A percentile compares a stretch with the other conserved stretches of the same genome.
These are phyloP conservation scores for Marsdenia floribunda DNA, from an alignment of 257 asterid species.

Conservation along the genomic window DNA sequence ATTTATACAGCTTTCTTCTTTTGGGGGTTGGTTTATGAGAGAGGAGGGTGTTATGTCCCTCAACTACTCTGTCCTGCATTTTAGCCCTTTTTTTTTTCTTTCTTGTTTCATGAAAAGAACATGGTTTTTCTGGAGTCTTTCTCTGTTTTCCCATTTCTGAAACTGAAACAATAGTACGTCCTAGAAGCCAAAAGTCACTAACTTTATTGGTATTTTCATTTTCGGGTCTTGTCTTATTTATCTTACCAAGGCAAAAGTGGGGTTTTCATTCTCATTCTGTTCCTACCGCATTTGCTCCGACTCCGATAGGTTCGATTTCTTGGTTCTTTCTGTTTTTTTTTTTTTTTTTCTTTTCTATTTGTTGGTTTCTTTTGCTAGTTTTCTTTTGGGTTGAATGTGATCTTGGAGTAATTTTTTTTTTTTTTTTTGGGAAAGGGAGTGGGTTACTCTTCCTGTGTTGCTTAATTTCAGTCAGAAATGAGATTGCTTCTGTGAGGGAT, in stretches of 20 bases:
- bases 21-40: neutral
- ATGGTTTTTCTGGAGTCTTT: conserved; percentile 2
- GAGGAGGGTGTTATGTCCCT: conserved; percentile 17
- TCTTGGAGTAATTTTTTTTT: neutral
- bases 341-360: no score
- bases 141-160: conserved; percentile 20
- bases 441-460: neutral
- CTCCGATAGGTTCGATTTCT: conserved; percentile 14
- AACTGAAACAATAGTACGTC: conserved; percentile 1
- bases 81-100: conserved; percentile 6
- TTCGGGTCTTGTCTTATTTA: conserved; percentile 12
- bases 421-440: neutral
- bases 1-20: conserved; percentile 23
- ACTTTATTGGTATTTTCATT: conserved; percentile 16
- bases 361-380: neutral
- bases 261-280: conserved; percentile 12
- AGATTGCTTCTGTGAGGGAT: conserved; percentile 3
- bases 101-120: conserved; percentile 19
- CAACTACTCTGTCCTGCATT: conserved; percentile 21
- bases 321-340: no score
- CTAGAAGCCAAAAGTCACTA: conserved; percentile 8
- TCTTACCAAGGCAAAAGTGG: conserved; percentile 12
- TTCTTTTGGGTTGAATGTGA: neutral
- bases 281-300: conserved; percentile 18
- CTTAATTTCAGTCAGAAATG: neutral